Percentiles rank a stretch among this genome's conserved stretches.
Evolutionary conservation across 306 rosid genomes (phyloP).

Genomic region (Begonia loranthoides): DNA sequence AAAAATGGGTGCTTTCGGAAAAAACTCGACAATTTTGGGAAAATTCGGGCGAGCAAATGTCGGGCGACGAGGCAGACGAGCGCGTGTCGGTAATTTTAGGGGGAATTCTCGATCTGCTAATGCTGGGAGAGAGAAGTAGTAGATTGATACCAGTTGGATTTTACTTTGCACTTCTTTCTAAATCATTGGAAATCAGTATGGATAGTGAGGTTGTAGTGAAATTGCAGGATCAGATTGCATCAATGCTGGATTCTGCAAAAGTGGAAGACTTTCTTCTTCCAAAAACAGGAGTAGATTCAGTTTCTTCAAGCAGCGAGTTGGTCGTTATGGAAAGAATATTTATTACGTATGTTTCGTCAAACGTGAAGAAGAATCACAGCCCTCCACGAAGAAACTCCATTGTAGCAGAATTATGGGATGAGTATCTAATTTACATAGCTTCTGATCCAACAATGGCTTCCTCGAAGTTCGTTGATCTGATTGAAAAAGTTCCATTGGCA

Average conservation of each 20-base stretch:
- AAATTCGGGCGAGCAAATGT: constrained; percentile 22
- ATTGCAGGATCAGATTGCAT: constrained; percentile 47
- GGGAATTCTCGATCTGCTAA: constrained; percentile 70
- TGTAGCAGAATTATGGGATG: constrained; percentile 75
- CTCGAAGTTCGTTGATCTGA: constrained; percentile 56
- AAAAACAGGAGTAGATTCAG: constrained; percentile 21
- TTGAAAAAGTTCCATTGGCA: constrained; percentile 50
- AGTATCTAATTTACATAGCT: constrained; percentile 41
- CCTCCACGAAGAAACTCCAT: constrained; percentile 25
- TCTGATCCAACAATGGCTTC: constrained; percentile 36
- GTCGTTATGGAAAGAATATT: constrained; percentile 58
- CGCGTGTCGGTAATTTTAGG: constrained; percentile 34
- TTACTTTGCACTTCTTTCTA: constrained; percentile 70
- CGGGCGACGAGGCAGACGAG: constrained; percentile 19
- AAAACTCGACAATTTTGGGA: constrained; percentile 37
- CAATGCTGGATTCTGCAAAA: constrained; percentile 49
- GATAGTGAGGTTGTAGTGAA: constrained; percentile 20
- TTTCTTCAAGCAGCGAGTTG: constrained; percentile 47
- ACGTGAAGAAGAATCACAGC: constrained; percentile 22
- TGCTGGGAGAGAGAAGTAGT: constrained; percentile 34
- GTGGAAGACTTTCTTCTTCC: constrained; percentile 48
- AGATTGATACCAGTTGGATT: constrained; percentile 63
- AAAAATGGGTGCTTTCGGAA: constrained; percentile 56
- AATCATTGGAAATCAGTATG: constrained; percentile 42
- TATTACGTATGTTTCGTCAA: constrained; percentile 30